Evolutionary conservation across 2,329 filamentous ascomycete species (phyloP).

Genomic region (Neopestalotiopsis sp.): DNA sequence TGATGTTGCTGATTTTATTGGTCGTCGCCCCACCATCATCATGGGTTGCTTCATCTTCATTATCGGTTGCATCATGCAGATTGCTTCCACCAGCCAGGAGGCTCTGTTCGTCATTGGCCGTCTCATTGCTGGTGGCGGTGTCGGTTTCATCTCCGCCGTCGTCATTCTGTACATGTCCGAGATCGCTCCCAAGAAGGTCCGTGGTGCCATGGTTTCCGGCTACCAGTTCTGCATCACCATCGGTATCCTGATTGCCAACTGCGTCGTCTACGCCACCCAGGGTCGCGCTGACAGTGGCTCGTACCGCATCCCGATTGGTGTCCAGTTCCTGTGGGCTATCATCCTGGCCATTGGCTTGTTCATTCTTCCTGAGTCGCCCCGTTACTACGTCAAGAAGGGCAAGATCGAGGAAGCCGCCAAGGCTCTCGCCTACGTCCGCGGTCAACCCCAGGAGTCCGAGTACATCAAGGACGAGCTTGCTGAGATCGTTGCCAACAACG

Average conservation of each 20-base stretch:
- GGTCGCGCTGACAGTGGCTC: constrained; percentile 62
- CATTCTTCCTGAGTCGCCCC: constrained; percentile 67
- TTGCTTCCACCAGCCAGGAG: constrained; percentile 54
- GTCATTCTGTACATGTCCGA: constrained; percentile 77
- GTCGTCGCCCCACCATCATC: constrained; percentile 65
- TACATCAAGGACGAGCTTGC: constrained; percentile 73
- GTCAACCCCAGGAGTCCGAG: constrained; percentile 67
- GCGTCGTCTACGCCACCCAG: constrained; percentile 71
- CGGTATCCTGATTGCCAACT: constrained; percentile 72
- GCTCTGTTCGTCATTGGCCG: constrained; percentile 67
- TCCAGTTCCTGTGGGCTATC: constrained; percentile 65
- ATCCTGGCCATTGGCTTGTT: constrained; percentile 44
- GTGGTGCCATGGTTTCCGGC: constrained; percentile 74
- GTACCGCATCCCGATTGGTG: constrained; percentile 73
- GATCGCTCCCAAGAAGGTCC: constrained; percentile 64
- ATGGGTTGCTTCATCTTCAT: constrained; percentile 65
- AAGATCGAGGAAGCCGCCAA: constrained; percentile 63
- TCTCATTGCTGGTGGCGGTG: constrained; percentile 68
- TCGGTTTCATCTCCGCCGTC: constrained; percentile 71
- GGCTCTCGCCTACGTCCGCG: constrained; percentile 66
- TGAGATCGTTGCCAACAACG: constrained; percentile 77
- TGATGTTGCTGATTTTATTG: constrained; percentile 69
- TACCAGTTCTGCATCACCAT: constrained; percentile 83
- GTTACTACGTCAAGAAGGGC: constrained; percentile 74
- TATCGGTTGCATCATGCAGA: constrained; percentile 64